These are phyloP conservation scores for Plantago elongata DNA, from an alignment of 257 asterid genomes.

Conservation along the genomic window DNA sequence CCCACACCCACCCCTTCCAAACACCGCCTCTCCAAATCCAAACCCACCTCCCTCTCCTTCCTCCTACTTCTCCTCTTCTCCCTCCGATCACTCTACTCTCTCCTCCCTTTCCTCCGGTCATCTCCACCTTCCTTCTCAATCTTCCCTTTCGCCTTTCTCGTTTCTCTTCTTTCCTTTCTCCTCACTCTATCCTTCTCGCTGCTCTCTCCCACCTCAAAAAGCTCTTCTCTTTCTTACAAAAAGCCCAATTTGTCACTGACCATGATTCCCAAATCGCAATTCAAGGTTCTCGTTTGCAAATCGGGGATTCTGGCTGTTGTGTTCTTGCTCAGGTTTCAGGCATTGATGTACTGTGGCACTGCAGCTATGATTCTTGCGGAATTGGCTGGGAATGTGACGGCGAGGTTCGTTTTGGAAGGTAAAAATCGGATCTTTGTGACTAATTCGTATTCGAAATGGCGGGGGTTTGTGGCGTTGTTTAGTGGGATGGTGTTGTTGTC, in stretches of 20 bases:
- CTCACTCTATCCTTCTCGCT: conserved; percentile 56
- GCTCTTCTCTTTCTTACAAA: conserved; percentile 25
- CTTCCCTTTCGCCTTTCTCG: conserved; percentile 81
- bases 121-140: conserved; percentile 77
- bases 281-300: conserved; percentile 46
- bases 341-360: conserved; percentile 78
- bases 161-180: conserved; percentile 69
- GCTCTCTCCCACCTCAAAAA: conserved; percentile 15
- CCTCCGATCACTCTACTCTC: conserved; percentile 86
- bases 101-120: conserved; percentile 74
- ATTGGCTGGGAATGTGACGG: conserved; percentile 68
- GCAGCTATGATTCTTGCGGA: conserved; percentile 94
- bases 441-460: conserved; percentile 36
- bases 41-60: conserved; percentile 34
- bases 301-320: conserved; percentile 61
- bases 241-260: conserved; percentile 37
- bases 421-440: conserved; percentile 33
- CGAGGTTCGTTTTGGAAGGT: conserved; percentile 54
- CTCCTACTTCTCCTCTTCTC: conserved; percentile 71
- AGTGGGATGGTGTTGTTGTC: conserved; percentile 62
- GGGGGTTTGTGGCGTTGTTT: conserved; percentile 63
- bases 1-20: conserved; percentile 91
- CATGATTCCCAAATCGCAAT: conserved; percentile 42
- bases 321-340: conserved; percentile 76
- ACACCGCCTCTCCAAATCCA: conserved; percentile 40